Evolutionary conservation across 371 early-diverging fungal species (phyloP).

Genomic region (Circinella umbellata): DNA sequence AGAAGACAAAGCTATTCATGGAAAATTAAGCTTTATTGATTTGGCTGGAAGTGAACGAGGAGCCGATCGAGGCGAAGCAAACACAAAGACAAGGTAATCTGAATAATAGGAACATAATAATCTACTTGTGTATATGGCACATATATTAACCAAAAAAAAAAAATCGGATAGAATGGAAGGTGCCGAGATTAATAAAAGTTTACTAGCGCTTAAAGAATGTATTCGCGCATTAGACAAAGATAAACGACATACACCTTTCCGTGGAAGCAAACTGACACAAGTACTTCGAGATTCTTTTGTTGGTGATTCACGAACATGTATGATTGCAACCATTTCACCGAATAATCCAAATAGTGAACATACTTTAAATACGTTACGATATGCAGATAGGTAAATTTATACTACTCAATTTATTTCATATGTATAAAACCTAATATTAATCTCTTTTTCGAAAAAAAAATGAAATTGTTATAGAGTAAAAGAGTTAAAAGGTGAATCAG

Average conservation of each 20-base stretch:
- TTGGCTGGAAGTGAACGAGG: conserved; percentile 99
- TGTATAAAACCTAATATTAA: too few species aligned
- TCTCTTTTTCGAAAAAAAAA: not conserved
- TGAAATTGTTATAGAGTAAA: conserved; percentile 31
- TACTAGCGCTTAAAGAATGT: conserved; percentile 97
- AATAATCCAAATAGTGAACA: conserved; percentile 94
- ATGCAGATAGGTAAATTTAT: conserved; percentile 82
- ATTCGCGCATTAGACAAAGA: conserved; percentile 96
- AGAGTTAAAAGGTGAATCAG: conserved; percentile 49
- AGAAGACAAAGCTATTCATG: conserved; percentile 52
- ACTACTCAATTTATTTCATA: too few species aligned
- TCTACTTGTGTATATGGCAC: too few species aligned
- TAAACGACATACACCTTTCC: conserved; percentile 94
- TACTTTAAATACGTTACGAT: conserved; percentile 97
- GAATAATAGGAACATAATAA: not conserved
- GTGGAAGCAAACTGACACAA: conserved; percentile 98
- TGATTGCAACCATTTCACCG: conserved; percentile 98
- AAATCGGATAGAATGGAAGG: conserved; percentile 84
- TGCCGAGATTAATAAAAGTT: conserved; percentile 98
- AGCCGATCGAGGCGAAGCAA: conserved; percentile 94
- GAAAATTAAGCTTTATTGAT: conserved; percentile 98
- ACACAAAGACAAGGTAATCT: conserved; percentile 80
- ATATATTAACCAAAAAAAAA: too few species aligned
- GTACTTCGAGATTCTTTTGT: conserved; percentile 97
- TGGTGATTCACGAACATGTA: conserved; percentile 95